Evolutionary conservation across 148 eudicot genomes (phyloP), one percentile per base, ranked within the genome.

Genomic region (Camellia lanceoleosa): DNA sequence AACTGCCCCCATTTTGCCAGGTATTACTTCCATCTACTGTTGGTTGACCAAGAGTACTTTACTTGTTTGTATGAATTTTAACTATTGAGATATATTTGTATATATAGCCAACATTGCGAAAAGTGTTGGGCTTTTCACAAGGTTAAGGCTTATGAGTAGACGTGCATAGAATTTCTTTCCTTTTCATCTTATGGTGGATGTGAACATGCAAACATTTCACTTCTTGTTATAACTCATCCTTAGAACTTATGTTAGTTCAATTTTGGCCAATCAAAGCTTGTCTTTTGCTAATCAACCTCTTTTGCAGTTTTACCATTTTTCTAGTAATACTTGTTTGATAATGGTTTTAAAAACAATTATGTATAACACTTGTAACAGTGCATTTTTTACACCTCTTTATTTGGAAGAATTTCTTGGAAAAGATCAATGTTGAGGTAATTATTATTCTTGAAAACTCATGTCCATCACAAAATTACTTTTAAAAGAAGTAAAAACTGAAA

Each of bases 1-100:
- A 85, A 91, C 94, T 70, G 79, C 80, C 49, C 60, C 83, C 30
- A 81, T 96, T 83, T 80, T 90, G 83, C 93, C 99, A 83, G 99
- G 99, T 91, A 58, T 9, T 71, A 38, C 69, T 80, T 74, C 51
- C 43, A 67, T 23, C 44, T 59, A 23, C 38, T 67, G 44, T 23
- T 20, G 59, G 47, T 47, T 52, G 58, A 23, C 42, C 11, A 30
- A 1, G 47, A 16, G 44, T 52, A 3, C 14, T 68, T 15, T 23
- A 68, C 73, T 68, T 47, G 18, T 67, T 58, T 4, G 2, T 54
- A 60, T 43, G 23, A 56, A 64, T n/a, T n/a, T 74, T 66, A 74
- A 30, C 55, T 23, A 23, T 51, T 47, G 51, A 4, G 68, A n/a
- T 47, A n/a, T 75, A 4, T 66, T 2, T 20, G 15, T 14, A 38